Evolutionary conservation across 768 basidiomycete species (phyloP).

Genomic region (Lentinula guzmanii): DNA sequence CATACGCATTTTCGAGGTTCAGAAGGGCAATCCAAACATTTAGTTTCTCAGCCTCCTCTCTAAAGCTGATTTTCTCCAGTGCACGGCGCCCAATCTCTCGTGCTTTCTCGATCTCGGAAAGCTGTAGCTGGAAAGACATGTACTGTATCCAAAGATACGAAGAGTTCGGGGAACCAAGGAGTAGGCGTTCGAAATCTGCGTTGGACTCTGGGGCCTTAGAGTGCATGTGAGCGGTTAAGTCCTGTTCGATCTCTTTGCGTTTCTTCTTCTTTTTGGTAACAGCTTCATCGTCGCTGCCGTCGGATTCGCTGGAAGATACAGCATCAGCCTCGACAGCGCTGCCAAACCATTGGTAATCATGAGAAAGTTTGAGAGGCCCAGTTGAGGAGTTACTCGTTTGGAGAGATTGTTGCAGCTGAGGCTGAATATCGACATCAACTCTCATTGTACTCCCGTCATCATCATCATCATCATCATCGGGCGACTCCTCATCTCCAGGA

Average conservation of each 20-base stretch:
- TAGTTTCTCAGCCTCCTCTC: conserved; percentile 92
- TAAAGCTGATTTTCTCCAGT: conserved; percentile 82
- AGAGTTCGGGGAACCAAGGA: conserved; percentile 93
- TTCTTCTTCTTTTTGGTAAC: conserved; percentile 52
- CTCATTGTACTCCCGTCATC: conserved; percentile 24
- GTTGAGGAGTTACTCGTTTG: conserved; percentile 5
- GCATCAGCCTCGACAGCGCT: conserved; percentile 30
- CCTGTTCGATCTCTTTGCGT: conserved; percentile 69
- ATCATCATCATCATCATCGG: conserved; percentile 23
- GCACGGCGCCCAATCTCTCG: conserved; percentile 82
- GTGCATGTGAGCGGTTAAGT: conserved; percentile 85
- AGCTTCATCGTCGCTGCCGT: conserved; percentile 37
- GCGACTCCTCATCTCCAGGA: conserved; percentile 1
- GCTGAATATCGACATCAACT: conserved; percentile 33
- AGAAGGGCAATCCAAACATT: conserved; percentile 97
- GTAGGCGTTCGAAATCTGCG: conserved; percentile 88
- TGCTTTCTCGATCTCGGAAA: conserved; percentile 96
- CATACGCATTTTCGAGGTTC: conserved; percentile 92
- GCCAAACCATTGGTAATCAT: conserved; percentile 69
- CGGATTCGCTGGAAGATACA: conserved; percentile 32
- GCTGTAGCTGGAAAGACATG: conserved; percentile 96
- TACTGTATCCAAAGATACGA: conserved; percentile 99
- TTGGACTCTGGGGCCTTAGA: conserved; percentile 83
- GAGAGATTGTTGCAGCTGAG: conserved; percentile 19
- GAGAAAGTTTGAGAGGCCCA: conserved; percentile 40